Base-by-base conservation (phyloP, 169 alveolate species). In the Cryptosporidium viatorum region DNA sequence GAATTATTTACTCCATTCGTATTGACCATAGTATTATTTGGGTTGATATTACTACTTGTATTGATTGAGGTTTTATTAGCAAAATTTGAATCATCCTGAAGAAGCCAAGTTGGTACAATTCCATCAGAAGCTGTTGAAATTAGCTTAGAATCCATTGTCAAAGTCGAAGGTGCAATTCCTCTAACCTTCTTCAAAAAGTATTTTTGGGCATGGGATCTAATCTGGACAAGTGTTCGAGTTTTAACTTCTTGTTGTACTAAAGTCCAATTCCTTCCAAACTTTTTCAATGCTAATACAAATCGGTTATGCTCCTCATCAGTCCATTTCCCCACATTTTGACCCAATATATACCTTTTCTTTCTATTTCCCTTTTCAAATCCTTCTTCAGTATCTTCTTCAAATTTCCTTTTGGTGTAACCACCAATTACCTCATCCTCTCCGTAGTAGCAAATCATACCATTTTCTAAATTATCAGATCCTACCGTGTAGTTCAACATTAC, bases 121-220 rank as follows among this genome's bases (percentile, higher is more conserved):
- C 89, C 89, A 62, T 80, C 89, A 4, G 89, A 80, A 16, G 89
- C 89, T 62, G 89, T 80, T 6, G 89, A 80, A 43, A 80, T 65
- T 12, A 80, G 68, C 62, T 80, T 80, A 8, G 89, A 80, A 33
- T 80, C 89, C 89, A 80, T 80, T 0, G 75, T 59, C 35, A 80
- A 12, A 26, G 55, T 80, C 6, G 89, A 80, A 0, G 89, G 89
- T 35, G 89, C 75, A 31, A 80, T 80, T 10, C 89, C 89, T 26
- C 89, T 35, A 23, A 80, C 89, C 48, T 80, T 80, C 45, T 91
- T 93, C 9, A 84, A 85, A 86, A 91, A 93, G 89, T 91, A 93
- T 71, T 94, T 94, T 70, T 94, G 95, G 18, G 96, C 96, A 75
- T 94, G 96, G 16, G 96, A 94, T 45, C 96, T 71, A 7, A 94